Evolutionary conservation across 352 stramenopile species (phyloP).

Genomic region (Phytophthora meadii): DNA sequence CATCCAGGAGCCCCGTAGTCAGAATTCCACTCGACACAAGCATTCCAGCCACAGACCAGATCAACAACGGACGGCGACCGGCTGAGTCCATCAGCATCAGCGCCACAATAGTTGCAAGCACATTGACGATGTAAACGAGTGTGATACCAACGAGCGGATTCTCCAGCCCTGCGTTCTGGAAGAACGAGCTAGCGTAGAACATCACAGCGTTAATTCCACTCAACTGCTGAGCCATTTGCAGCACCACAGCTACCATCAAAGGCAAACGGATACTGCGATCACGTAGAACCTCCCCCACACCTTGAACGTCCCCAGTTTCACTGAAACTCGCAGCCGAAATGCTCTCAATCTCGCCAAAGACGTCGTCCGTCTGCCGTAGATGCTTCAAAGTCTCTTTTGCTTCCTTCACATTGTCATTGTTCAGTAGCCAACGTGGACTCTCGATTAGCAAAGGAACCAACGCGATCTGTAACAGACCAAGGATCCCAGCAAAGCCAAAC

Average conservation of each 20-base stretch:
- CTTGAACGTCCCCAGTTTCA: constrained; percentile 55
- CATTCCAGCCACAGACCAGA: constrained; percentile 73
- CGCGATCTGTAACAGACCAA: constrained; percentile 57
- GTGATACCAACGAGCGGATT: constrained; percentile 66
- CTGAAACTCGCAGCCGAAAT: constrained; percentile 69
- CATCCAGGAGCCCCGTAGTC: constrained; percentile 59
- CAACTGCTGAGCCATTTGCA: constrained; percentile 76
- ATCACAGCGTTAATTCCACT: constrained; percentile 83
- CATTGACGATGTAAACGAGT: constrained; percentile 75
- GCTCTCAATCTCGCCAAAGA: constrained; percentile 74
- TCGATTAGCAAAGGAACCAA: constrained; percentile 64
- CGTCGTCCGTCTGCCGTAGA: constrained; percentile 61
- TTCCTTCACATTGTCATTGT: constrained; percentile 63
- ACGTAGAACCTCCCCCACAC: constrained; percentile 57
- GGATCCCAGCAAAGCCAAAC: constrained; percentile 67
- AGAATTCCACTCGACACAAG: constrained; percentile 65
- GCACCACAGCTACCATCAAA: constrained; percentile 64
- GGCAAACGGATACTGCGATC: constrained; percentile 63
- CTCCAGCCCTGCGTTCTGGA: constrained; percentile 64
- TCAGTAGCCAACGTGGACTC: constrained; percentile 72
- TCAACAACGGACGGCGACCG: constrained; percentile 63
- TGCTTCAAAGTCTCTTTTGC: constrained; percentile 54
- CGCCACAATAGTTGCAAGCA: constrained; percentile 71
- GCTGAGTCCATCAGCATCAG: constrained; percentile 79
- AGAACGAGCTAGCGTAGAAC: constrained; percentile 83